These are phyloP conservation scores for Uncinocarpus reesii DNA, from an alignment of 2,329 filamentous ascomycete genomes.

Conservation along the genomic window DNA sequence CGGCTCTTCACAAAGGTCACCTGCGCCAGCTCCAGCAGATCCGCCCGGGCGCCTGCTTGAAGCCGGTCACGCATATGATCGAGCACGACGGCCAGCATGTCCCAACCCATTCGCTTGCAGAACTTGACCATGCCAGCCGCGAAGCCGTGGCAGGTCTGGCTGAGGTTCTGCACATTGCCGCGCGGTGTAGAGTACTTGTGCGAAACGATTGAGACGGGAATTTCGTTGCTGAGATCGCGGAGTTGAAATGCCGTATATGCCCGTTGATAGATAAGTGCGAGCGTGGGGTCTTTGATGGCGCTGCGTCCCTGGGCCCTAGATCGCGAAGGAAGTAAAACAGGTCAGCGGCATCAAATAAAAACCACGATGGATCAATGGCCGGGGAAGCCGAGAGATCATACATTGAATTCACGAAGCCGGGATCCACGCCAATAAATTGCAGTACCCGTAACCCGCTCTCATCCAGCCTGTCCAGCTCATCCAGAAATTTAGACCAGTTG, in stretches of 20 bases:
- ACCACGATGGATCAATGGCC: conserved; percentile 10
- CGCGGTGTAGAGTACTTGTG: conserved; percentile 60
- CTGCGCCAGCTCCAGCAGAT: conserved; percentile 59
- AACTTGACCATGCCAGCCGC: conserved; percentile 72
- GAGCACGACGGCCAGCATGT: conserved; percentile 58
- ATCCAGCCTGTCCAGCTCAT: conserved; percentile 59
- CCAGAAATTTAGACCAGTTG: conserved; percentile 63
- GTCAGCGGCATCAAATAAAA: no score
- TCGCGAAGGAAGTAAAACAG: background rate
- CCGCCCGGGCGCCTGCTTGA: conserved; percentile 59
- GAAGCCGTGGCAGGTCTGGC: conserved; percentile 67
- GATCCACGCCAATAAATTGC: conserved; percentile 57
- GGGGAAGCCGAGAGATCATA: conserved; percentile 28
- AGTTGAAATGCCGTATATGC: conserved; percentile 68
- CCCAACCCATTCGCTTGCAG: conserved; percentile 67
- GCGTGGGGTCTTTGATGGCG: conserved; percentile 51
- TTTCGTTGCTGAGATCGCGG: conserved; percentile 67
- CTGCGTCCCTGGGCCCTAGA: conserved; percentile 55
- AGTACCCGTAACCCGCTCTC: conserved; percentile 62
- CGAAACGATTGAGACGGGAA: conserved; percentile 59
- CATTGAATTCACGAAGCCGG: conserved; percentile 57
- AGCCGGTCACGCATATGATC: conserved; percentile 67
- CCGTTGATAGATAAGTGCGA: conserved; percentile 55
- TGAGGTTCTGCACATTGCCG: conserved; percentile 60
- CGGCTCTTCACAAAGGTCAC: conserved; percentile 68